Base-by-base conservation (phyloP, 108 stramenopile species). In the Cylindrotheca fusiformis region DNA sequence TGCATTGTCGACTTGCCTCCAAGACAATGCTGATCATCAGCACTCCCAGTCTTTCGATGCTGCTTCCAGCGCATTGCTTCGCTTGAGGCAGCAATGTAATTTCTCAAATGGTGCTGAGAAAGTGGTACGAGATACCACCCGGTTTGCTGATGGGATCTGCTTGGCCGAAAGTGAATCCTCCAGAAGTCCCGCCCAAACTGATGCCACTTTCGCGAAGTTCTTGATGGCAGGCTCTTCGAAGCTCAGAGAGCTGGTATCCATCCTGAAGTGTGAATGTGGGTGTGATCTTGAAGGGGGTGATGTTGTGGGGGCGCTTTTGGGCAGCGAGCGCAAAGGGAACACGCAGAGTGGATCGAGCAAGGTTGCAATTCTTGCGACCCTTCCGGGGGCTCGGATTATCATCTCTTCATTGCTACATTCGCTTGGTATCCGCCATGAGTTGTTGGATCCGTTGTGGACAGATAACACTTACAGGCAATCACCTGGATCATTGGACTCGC, bases 291-390 rank as follows among this genome's bases (percentile, higher is more conserved):
- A 72, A 17, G 25, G 14, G 44, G 59, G 59, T 4, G 67, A 59
- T 55, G 51, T 55, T n/a, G 8, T 24, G 28, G 29, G 53, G 41
- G 50, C 10, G 31, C 22, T 59, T 21, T 5, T 57, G 26, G 25
- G 3, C 25, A 17, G 8, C 20, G 0, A 25, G 48, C 23, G 47
- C 25, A n/a, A 49, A 21, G 23, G 8, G 17, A 63, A 63, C 22
- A 48, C 28, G 22, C 32, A 48, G 3, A 18, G 27, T 44, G 71
- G 64, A 30, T 52, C 60, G 53, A 71, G 71, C 26, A 87, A 83
- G 60, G 68, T 92, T 5, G 74, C 82, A 12, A 83, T 95, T 51
- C 63, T 95, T 47, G 87, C 91, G n/a, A 70, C 76, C 27, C 55
- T 87, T 1, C 81, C 84, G 0, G 76, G 75, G 51, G 73, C 81